Base-by-base conservation (phyloP, 148 eudicot species). In the Nepenthes mirabilis region DNA sequence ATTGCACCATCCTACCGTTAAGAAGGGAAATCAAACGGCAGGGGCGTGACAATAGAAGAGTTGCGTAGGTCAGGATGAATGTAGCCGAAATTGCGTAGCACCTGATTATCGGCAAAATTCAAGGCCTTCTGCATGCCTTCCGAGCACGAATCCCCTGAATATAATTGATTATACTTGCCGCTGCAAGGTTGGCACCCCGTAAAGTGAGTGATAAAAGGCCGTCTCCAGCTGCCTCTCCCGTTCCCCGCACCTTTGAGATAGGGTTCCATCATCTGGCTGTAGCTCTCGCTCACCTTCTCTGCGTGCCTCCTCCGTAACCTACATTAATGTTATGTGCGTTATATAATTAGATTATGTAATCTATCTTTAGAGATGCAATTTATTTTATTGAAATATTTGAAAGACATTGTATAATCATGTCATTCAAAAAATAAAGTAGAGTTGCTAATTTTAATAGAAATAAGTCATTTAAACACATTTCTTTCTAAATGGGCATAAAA, bases 141-240 rank as follows among this genome's bases (percentile, higher is more conserved):
- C 60, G 73, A 70, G 36, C 96, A 89, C 2, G 62, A 63, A 11
- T 78, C 73, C 1, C 70, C 77, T 1, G 72, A 56, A 32, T 89
- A 89, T 74, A 65, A 62, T 59, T 75, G 70, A 32, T 79, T 81
- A 53, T 83, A 82, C 2, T 67, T 67, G 23, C 94, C 94, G 59
- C 83, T 83, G 45, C 97, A 90, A 1, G 90, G 97, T 59, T 86
- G 86, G 62, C 97, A 90, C 55, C 97, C 97, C 0, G 90, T 83
- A 56, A 90, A 90, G 64, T 90, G 97, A 2, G 95, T 90, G 33
- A 90, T 73, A 69, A 90, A 90, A 36, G 97, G 95, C 56, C 95
- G 70, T 48, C 80, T 65, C 23, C 23, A 23, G 71, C 66, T 62
- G 48, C 56, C 73, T 57, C 81, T 54, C 59, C 64, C 10, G 33